phyloP scores from a whole-genome alignment of 257 asterid genomes.

The Nicotiana tabacum region DNA sequence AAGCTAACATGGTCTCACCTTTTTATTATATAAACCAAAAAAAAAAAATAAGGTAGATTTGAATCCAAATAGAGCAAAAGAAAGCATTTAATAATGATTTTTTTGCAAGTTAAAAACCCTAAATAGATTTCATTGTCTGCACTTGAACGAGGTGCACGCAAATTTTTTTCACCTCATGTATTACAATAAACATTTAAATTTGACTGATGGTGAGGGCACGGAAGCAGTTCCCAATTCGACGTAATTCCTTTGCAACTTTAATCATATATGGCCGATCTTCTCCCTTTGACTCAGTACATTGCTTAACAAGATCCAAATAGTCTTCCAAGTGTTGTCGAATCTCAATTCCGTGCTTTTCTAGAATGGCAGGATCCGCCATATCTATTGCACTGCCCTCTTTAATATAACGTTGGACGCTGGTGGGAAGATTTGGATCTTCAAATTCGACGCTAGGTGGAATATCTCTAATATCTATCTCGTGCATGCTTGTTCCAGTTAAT shows the following conservation, averaged over 20 bases:
- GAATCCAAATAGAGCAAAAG: neutral
- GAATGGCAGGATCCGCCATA: neutral
- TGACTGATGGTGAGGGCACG: neutral
- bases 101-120: too few species aligned
- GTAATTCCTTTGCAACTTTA: neutral
- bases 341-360: neutral
- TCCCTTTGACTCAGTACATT: neutral
- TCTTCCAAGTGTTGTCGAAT: neutral
- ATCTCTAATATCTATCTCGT: neutral
- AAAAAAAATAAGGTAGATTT: neutral
- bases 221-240: neutral
- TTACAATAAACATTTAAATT: too few species aligned
- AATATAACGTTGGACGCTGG: neutral
- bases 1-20: neutral
- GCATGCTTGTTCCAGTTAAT: neutral
- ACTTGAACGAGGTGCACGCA: too few species aligned
- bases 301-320: neutral
- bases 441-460: too few species aligned
- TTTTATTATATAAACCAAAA: neutral
- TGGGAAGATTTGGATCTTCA: neutral
- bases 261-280: neutral
- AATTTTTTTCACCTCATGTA: neutral
- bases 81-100: neutral
- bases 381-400: neutral
- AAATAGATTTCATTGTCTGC: too few species aligned